Percentiles rank a stretch among this genome's conserved stretches.
phyloP scores from a whole-genome alignment of 441 rosid species.

The Populus hybrid region DNA sequence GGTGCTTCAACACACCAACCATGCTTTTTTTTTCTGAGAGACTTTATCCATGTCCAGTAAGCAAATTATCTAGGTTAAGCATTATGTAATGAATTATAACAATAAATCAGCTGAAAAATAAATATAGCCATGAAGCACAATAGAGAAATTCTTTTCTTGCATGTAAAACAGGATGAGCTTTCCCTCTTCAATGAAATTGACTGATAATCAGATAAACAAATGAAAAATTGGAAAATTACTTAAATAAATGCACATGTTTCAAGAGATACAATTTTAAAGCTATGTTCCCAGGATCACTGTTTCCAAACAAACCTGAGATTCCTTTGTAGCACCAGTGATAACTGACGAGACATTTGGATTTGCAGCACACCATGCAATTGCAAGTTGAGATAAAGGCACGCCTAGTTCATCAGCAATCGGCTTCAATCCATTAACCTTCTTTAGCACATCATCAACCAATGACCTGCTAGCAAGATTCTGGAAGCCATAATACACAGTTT shows the following conservation, averaged over 20 bases:
- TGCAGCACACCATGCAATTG: slow-evolving; percentile 97
- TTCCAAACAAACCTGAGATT: slow-evolving; percentile 68
- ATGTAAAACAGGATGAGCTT: background rate
- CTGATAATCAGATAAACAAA: background rate
- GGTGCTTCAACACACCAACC: background rate
- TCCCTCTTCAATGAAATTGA: background rate
- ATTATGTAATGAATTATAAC: background rate
- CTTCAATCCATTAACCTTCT: slow-evolving; percentile 82
- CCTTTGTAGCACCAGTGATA: slow-evolving; percentile 95
- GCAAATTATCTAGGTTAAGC: background rate
- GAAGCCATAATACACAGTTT: slow-evolving; percentile 1
- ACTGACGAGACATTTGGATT: slow-evolving; percentile 96
- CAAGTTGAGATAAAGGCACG: slow-evolving; percentile 86
- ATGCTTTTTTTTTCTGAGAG: background rate
- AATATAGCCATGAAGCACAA: background rate
- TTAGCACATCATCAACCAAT: slow-evolving; percentile 85
- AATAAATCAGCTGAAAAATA: background rate
- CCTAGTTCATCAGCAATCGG: slow-evolving; percentile 99
- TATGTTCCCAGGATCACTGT: background rate
- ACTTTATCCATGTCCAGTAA: background rate
- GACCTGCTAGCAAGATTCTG: slow-evolving; percentile 92
- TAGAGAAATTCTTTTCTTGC: background rate
- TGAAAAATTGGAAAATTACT: background rate
- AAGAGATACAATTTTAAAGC: background rate
- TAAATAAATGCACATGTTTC: background rate